These are phyloP conservation scores for Vishniacozyma victoriae DNA, from an alignment of 768 basidiomycete genomes.

Conservation along the genomic window DNA sequence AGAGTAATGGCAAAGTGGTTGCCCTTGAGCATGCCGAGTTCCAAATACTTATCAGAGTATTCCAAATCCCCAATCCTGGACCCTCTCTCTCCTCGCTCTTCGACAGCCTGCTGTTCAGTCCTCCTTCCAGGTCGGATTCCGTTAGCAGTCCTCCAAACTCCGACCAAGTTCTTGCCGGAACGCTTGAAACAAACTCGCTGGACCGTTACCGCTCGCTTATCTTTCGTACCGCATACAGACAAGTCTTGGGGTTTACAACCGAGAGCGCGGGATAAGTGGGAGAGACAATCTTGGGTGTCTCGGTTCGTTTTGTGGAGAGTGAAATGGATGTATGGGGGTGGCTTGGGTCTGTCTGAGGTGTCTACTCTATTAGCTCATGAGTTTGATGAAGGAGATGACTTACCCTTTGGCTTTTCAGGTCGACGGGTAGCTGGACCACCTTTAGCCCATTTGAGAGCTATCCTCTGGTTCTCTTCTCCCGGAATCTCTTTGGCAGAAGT, in stretches of 20 bases:
- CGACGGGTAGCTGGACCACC: no score
- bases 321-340: conserved; percentile 80
- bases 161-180: conserved; percentile 56
- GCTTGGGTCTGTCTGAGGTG: conserved; percentile 14
- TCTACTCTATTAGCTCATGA: background rate
- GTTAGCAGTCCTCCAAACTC: conserved; percentile 79
- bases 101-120: conserved; percentile 57
- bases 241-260: conserved; percentile 73
- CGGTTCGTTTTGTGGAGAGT: conserved; percentile 95
- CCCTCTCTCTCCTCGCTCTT: conserved; percentile 78
- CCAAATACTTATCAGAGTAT: conserved; percentile 73
- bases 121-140: conserved; percentile 56
- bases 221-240: conserved; percentile 90
- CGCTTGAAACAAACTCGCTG: conserved; percentile 63
- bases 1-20: conserved; percentile 93
- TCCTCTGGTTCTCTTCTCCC: conserved; percentile 63
- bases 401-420: no score
- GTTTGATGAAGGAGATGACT: no score
- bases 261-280: conserved; percentile 69
- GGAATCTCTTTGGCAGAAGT: conserved; percentile 58
- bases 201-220: conserved; percentile 93
- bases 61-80: conserved; percentile 79
- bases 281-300: conserved; percentile 90
- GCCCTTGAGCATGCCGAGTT: conserved; percentile 93
- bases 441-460: conserved; percentile 70